phyloP scores from a whole-genome alignment of 1,284 basidiomycete species.

The Afroboletus lepidellus region DNA sequence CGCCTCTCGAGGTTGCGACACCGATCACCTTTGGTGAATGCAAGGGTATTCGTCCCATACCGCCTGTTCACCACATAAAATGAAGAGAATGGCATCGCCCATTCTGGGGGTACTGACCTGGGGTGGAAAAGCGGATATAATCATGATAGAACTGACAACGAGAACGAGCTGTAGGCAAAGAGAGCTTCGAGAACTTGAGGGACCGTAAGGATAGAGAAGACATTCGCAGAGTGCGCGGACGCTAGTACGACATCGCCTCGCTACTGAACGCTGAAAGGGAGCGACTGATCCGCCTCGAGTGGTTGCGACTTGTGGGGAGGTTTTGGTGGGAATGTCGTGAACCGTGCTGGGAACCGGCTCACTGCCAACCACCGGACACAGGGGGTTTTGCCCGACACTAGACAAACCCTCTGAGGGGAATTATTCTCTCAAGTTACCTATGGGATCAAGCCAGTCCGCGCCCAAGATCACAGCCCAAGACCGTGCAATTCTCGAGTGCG shows the following conservation, averaged over 20 bases:
- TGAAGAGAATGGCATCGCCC: not conserved
- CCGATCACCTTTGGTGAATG: constrained; percentile 65
- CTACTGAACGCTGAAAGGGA: constrained; percentile 7
- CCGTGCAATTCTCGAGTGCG: constrained; percentile 90
- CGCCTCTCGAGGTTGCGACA: constrained; percentile 72
- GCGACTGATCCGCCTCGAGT: constrained; percentile 12
- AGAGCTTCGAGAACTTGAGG: constrained; percentile 17
- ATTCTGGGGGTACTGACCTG: constrained; percentile 41
- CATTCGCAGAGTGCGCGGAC: constrained; percentile 33
- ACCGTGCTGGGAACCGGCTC: not conserved
- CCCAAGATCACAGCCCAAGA: constrained; percentile 94
- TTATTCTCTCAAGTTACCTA: constrained; percentile 27
- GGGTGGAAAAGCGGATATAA: constrained; percentile 61
- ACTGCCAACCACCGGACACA: not conserved
- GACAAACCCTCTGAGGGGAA: not conserved
- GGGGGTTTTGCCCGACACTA: not conserved
- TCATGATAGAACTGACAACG: constrained; percentile 53
- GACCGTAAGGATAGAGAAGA: constrained; percentile 22
- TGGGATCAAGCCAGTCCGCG: constrained; percentile 75
- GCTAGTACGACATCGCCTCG: constrained; percentile 31
- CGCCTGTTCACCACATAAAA: constrained; percentile 34
- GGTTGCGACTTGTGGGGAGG: not conserved
- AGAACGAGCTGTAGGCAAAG: constrained; percentile 2
- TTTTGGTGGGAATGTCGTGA: constrained; percentile 20
- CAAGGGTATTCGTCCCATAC: constrained; percentile 51